A percentile compares a stretch with the other conserved stretches of the same genome.
These are phyloP conservation scores for Calocybe cyanea DNA, from an alignment of 768 basidiomycete genomes.

Conservation along the genomic window DNA sequence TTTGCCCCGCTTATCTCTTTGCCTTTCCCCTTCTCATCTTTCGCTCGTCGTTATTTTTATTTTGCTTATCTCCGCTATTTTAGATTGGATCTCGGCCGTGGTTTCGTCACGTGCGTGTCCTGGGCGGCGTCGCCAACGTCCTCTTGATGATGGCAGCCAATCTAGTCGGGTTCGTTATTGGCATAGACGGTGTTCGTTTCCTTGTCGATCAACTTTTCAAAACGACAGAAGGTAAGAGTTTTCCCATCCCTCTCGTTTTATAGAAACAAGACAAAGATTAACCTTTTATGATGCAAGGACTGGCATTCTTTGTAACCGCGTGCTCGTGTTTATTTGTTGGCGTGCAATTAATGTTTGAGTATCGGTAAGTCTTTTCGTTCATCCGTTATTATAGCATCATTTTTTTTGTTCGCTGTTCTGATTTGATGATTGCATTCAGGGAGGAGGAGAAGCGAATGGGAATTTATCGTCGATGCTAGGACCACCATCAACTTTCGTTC, in stretches of 20 bases:
- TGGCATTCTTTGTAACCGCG: constrained; percentile 60
- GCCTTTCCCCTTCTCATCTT: no score
- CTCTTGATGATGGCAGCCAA: constrained; percentile 91
- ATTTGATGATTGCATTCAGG: constrained; percentile 37
- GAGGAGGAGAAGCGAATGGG: constrained; percentile 72
- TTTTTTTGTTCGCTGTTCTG: no score
- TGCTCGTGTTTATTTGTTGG: constrained; percentile 71
- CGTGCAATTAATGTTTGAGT: constrained; percentile 94
- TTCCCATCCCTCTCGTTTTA: background rate
- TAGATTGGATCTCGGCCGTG: constrained; percentile 62
- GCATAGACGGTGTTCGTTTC: constrained; percentile 72
- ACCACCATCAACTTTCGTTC: no score
- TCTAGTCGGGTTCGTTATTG: constrained; percentile 92
- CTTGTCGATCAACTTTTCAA: constrained; percentile 61
- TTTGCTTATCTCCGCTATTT: no score
- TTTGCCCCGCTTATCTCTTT: no score
- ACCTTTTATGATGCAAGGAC: no score
- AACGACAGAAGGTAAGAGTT: constrained; percentile 56
- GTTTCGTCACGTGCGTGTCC: constrained; percentile 84
- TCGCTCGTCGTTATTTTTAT: no score
- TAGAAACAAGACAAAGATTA: no score
- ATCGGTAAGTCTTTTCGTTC: constrained; percentile 64
- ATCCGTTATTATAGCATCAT: no score
- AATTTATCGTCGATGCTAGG: constrained; percentile 47
- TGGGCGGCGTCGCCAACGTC: constrained; percentile 81